These are phyloP conservation scores for Brassica napus DNA, from an alignment of 345 rosid genomes.

Conservation along the genomic window DNA sequence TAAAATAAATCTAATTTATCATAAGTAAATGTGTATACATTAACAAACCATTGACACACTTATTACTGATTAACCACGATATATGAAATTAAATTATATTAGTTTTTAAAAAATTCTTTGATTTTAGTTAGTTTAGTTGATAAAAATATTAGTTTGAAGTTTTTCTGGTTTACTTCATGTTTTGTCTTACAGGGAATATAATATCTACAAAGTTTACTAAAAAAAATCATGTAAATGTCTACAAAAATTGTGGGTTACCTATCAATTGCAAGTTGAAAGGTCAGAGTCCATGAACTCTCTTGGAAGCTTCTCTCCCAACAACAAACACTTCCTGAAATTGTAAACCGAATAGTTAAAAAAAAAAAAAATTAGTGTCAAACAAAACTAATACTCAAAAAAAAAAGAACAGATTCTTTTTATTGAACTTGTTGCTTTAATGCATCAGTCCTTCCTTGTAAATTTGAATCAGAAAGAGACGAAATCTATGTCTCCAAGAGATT, in stretches of 20 bases:
- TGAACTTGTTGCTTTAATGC: constrained; percentile 55
- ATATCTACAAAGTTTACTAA: too few relatives aligned
- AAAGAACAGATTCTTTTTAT: constrained; percentile 38
- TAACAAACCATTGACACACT: neutral
- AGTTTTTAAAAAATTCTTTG: neutral
- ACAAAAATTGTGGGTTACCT: constrained; percentile 47
- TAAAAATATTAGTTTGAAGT: neutral
- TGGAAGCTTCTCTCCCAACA: constrained; percentile 87
- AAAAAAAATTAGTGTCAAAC: neutral
- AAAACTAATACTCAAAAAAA: neutral
- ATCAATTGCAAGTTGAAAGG: constrained; percentile 89
- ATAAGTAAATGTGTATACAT: neutral
- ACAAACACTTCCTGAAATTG: constrained; percentile 83
- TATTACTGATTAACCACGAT: neutral
- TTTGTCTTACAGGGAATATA: too few relatives aligned
- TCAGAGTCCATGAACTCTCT: constrained; percentile 79
- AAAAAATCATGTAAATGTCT: neutral
- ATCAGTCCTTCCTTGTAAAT: constrained; percentile 64
- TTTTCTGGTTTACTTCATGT: too few relatives aligned
- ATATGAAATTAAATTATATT: too few relatives aligned
- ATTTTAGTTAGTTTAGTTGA: neutral
- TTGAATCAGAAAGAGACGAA: constrained; percentile 60
- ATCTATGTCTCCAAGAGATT: constrained; percentile 64
- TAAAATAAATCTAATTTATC: neutral
- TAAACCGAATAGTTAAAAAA: neutral